Evolutionary conservation across 495 filamentous ascomycete genomes (phyloP).

Genomic region (Paragyromitra xinjiangensis): DNA sequence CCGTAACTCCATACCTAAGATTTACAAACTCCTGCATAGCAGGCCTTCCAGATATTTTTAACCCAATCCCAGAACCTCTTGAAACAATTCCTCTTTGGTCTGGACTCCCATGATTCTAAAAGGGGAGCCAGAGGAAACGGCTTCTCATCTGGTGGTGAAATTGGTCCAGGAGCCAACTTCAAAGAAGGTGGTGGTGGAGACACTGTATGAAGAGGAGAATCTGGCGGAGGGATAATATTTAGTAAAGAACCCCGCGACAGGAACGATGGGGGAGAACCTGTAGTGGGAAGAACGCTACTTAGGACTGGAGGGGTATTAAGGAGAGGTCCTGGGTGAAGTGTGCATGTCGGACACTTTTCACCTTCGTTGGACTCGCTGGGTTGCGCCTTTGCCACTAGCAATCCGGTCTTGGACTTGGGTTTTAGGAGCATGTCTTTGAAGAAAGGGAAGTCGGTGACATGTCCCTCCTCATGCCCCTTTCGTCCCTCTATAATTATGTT

Average conservation of each 20-base stretch:
- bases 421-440: neutral
- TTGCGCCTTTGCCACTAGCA: neutral
- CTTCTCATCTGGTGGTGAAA: neutral
- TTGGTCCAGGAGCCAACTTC: neutral
- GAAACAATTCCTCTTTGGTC: neutral
- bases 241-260: neutral
- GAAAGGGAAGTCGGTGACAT: neutral
- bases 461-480: neutral
- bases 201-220: neutral
- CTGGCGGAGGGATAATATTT: neutral
- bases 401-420: neutral
- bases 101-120: neutral
- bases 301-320: neutral
- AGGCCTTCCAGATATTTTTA: neutral
- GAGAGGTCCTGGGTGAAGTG: neutral
- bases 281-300: neutral
- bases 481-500: neutral
- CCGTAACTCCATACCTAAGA: neutral
- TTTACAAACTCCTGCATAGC: neutral
- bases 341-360: neutral
- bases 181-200: neutral
- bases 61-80: slow-evolving; percentile 4
- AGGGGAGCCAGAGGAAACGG: neutral
- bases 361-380: neutral
- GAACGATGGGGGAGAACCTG: neutral